These are phyloP conservation scores for Neocatenulostroma microsporum DNA, from an alignment of 2,329 filamentous ascomycete genomes.

Conservation along the genomic window DNA sequence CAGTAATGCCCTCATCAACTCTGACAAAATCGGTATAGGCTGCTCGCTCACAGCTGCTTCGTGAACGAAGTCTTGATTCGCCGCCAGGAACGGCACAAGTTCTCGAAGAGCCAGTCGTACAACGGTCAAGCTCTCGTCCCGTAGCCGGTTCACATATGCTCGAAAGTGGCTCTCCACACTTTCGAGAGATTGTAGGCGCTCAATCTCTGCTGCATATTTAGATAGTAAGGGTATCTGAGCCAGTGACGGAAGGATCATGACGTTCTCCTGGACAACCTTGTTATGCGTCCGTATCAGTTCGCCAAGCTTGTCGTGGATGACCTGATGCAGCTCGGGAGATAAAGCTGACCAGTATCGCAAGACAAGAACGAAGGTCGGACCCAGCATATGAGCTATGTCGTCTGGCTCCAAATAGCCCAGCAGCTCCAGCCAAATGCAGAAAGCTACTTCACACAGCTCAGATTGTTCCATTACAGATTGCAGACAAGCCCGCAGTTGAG, in stretches of 20 bases:
- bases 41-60: constrained; percentile 74
- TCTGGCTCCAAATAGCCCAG: constrained; percentile 66
- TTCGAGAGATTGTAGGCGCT: constrained; percentile 55
- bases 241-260: constrained; percentile 72
- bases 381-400: constrained; percentile 70
- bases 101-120: constrained; percentile 75
- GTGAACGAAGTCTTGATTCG: constrained; percentile 71
- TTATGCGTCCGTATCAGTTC: constrained; percentile 58
- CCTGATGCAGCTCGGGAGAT: constrained; percentile 50
- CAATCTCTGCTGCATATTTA: constrained; percentile 59
- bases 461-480: constrained; percentile 71
- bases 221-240: constrained; percentile 60
- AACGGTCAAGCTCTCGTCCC: constrained; percentile 78
- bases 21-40: constrained; percentile 64
- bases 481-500: constrained; percentile 89
- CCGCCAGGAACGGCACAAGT: constrained; percentile 62
- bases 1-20: constrained; percentile 67
- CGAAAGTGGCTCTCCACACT: constrained; percentile 60
- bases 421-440: constrained; percentile 77
- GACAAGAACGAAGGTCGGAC: constrained; percentile 84
- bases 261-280: constrained; percentile 55
- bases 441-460: constrained; percentile 68
- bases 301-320: constrained; percentile 56
- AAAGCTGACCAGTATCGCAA: constrained; percentile 70
- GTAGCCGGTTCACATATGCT: constrained; percentile 64